These are phyloP conservation scores for Talaromyces piceae DNA, from an alignment of 2,329 filamentous ascomycete species.

Conservation along the genomic window DNA sequence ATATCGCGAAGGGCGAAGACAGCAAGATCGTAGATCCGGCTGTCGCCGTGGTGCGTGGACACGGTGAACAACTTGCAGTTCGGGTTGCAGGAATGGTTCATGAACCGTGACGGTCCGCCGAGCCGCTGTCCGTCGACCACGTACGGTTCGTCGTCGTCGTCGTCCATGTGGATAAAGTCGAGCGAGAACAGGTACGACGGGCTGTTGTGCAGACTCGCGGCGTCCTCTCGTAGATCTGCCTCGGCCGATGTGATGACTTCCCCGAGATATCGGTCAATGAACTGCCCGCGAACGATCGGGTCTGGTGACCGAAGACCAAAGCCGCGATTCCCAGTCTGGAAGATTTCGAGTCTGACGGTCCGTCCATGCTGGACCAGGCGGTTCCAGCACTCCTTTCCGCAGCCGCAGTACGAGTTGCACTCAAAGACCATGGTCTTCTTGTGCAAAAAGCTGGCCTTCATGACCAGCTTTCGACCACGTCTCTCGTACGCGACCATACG, in stretches of 20 bases:
- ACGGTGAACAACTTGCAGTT: slow-evolving; percentile 41
- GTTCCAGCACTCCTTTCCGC: slow-evolving; percentile 32
- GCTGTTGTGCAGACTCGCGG: slow-evolving; percentile 17
- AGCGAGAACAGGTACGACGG: slow-evolving; percentile 38
- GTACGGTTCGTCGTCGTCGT: slow-evolving; percentile 27
- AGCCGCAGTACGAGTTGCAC: slow-evolving; percentile 33
- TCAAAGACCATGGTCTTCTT: slow-evolving; percentile 34
- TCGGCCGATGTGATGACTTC: slow-evolving; percentile 34
- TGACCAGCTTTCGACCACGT: slow-evolving; percentile 18
- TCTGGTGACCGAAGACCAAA: slow-evolving; percentile 37
- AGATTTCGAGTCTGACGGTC: slow-evolving; percentile 35
- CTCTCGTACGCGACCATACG: slow-evolving; percentile 26
- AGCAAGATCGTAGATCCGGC: slow-evolving; percentile 38
- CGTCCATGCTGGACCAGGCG: slow-evolving; percentile 35
- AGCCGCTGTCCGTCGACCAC: slow-evolving; percentile 39
- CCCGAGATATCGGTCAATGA: slow-evolving; percentile 40
- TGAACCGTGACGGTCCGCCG: slow-evolving; percentile 38
- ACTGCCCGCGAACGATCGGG: slow-evolving; percentile 34
- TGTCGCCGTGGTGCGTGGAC: slow-evolving; percentile 33
- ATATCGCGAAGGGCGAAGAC: slow-evolving; percentile 42
- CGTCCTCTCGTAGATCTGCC: slow-evolving; percentile 32
- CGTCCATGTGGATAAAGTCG: slow-evolving; percentile 27
- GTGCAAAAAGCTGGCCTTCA: slow-evolving; percentile 24
- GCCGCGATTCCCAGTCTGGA: slow-evolving; percentile 34
- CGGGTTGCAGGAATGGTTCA: slow-evolving; percentile 43